Percentiles rank a stretch among this genome's conserved stretches.
Evolutionary conservation across 768 basidiomycete genomes (phyloP).

Genomic region (Pisolithus tinctorius): DNA sequence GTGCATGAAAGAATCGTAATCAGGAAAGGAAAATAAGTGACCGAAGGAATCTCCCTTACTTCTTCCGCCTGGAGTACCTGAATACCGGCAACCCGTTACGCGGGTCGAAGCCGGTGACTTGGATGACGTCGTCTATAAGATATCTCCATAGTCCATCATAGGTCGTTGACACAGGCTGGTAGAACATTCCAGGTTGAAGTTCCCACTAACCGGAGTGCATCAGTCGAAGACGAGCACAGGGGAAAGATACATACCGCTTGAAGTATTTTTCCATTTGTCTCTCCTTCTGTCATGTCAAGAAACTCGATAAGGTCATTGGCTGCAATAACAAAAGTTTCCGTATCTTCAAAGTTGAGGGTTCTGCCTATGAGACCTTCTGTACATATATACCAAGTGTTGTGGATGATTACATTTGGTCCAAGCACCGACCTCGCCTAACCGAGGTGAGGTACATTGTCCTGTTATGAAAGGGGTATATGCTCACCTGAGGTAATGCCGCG

Average conservation of each 20-base stretch:
- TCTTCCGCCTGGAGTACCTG: conserved; percentile 3
- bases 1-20: neutral
- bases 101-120: conserved; percentile 6
- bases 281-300: neutral
- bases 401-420: conserved; percentile 1
- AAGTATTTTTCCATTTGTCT: neutral
- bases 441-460: too few relatives aligned
- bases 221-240: too few relatives aligned
- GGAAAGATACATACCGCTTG: neutral
- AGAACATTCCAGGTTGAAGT: neutral
- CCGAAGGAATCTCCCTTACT: neutral
- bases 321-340: conserved; percentile 1
- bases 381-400: neutral
- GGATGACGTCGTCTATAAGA: conserved; percentile 5
- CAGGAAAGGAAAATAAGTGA: neutral
- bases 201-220: conserved; percentile 1
- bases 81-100: conserved; percentile 3
- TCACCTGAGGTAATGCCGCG: conserved; percentile 1
- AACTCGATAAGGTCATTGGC: conserved; percentile 3
- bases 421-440: neutral
- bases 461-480: neutral
- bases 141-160: conserved; percentile 9
- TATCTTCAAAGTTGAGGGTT: neutral
- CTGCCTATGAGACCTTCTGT: conserved; percentile 3
- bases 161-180: conserved; percentile 6